phyloP scores from a whole-genome alignment of 495 filamentous ascomycete genomes.

The Aspergillus steynii region DNA sequence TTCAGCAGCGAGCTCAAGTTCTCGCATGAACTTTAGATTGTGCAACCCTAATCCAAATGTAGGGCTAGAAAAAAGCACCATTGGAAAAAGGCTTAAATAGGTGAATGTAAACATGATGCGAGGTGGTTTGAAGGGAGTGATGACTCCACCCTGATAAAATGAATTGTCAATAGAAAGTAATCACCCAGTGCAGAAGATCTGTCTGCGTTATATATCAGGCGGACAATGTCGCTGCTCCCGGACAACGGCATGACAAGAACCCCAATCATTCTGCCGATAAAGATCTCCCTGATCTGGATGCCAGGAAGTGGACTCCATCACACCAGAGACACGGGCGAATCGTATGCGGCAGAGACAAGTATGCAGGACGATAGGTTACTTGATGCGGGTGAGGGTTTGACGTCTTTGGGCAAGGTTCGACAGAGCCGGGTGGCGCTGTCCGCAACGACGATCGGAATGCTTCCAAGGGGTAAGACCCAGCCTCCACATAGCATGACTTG shows the following conservation, averaged over 20 bases:
- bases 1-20: neutral
- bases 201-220: neutral
- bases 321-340: neutral
- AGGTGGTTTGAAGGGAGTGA: neutral
- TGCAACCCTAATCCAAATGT: neutral
- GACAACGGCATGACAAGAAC: neutral
- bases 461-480: neutral
- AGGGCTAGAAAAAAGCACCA: neutral
- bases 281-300: neutral
- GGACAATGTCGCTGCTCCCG: neutral
- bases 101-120: neutral
- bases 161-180: too few relatives aligned
- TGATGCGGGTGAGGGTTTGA: neutral
- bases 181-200: neutral
- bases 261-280: neutral
- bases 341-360: neutral
- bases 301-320: too few relatives aligned
- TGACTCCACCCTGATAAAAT: neutral
- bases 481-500: neutral
- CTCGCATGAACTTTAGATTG: neutral
- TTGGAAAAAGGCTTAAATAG: neutral
- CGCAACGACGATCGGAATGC: conserved; percentile 1
- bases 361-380: neutral
- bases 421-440: neutral
- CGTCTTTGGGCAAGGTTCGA: neutral